Evolutionary conservation across 164 flowering plant genomes (phyloP).

Genomic region (Sextonia rubra): DNA sequence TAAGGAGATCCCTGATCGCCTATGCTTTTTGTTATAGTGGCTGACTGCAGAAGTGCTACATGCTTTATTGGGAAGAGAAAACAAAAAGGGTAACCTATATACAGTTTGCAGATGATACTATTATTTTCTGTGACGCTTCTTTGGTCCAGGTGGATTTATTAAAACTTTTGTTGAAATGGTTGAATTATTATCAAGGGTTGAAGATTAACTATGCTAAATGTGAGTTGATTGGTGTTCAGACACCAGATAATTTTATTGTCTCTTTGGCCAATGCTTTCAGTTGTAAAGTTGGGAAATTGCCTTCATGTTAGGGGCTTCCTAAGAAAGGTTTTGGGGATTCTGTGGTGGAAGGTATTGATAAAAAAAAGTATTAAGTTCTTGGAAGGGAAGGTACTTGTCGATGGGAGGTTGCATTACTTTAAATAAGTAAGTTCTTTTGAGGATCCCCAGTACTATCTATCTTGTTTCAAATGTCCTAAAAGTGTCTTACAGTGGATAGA

Average conservation of each 20-base stretch:
- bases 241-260: no score
- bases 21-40: not conserved
- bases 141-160: not conserved
- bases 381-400: not conserved
- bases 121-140: not conserved
- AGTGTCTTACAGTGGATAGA: not conserved
- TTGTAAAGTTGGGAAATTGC: not conserved
- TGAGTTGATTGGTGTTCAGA: not conserved
- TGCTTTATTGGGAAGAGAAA: not conserved
- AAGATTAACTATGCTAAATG: not conserved
- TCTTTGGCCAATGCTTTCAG: not conserved
- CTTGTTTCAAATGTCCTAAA: not conserved
- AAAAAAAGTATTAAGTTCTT: not conserved
- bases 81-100: not conserved
- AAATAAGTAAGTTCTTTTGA: not conserved
- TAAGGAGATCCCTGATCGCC: conserved; percentile 1
- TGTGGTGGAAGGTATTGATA: not conserved
- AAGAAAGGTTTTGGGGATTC: not conserved
- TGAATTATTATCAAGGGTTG: not conserved
- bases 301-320: not conserved
- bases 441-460: not conserved
- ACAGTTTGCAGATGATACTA: not conserved
- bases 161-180: not conserved
- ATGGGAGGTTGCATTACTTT: not conserved
- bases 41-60: no score